phyloP scores from a whole-genome alignment of 768 basidiomycete genomes.

The Boletellus sp. region DNA sequence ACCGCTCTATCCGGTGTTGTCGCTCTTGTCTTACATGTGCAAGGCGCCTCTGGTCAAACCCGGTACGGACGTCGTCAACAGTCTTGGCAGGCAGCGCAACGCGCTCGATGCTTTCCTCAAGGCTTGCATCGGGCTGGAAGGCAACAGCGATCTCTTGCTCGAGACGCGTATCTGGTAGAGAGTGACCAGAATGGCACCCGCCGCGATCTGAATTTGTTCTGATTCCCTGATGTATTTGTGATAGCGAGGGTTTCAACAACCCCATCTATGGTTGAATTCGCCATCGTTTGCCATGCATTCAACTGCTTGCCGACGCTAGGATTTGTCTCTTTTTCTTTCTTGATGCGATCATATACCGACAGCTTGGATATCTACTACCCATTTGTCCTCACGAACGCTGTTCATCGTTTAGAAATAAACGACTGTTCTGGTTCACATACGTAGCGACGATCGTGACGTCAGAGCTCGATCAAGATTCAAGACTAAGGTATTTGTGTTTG shows the following conservation, averaged over 20 bases:
- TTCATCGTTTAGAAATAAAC: slow-evolving; percentile 7
- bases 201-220: background rate
- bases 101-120: slow-evolving; percentile 92
- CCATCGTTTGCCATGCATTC: slow-evolving; percentile 7
- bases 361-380: slow-evolving; percentile 3
- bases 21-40: slow-evolving; percentile 94
- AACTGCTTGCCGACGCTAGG: slow-evolving; percentile 9
- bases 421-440: background rate
- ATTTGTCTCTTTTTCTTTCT: background rate
- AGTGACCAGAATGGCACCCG: background rate
- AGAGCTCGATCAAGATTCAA: no score
- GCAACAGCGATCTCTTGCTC: slow-evolving; percentile 77
- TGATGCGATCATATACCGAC: background rate
- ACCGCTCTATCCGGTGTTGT: slow-evolving; percentile 87
- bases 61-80: slow-evolving; percentile 92
- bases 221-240: background rate
- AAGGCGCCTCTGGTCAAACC: slow-evolving; percentile 98
- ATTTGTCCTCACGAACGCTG: background rate
- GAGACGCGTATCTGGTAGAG: slow-evolving; percentile 85
- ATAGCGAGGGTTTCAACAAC: slow-evolving; percentile 24
- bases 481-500: no score
- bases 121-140: slow-evolving; percentile 88
- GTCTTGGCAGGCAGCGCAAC: slow-evolving; percentile 89
- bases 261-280: background rate
- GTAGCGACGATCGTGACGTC: no score